phyloP scores from a whole-genome alignment of 2,329 filamentous ascomycete species.

The Venturia nashicola region DNA sequence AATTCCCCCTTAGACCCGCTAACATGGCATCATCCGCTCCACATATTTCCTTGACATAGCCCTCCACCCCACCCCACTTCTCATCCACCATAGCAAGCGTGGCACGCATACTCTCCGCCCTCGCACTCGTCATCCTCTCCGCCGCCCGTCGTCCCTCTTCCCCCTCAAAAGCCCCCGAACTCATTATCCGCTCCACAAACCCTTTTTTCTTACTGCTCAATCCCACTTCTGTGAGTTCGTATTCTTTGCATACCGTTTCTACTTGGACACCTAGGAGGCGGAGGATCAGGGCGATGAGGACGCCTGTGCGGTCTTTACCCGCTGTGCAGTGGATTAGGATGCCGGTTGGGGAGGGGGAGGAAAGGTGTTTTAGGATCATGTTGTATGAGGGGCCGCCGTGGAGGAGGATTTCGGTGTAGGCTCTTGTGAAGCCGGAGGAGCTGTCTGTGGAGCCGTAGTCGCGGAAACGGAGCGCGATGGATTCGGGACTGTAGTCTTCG shows the following conservation, averaged over 20 bases:
- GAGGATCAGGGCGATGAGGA: constrained; percentile 55
- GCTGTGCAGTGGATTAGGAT: constrained; percentile 54
- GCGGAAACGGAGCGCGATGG: constrained; percentile 46
- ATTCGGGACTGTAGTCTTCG: constrained; percentile 49
- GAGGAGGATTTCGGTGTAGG: constrained; percentile 50
- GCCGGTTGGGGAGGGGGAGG: constrained; percentile 25
- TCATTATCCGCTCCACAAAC: constrained; percentile 40
- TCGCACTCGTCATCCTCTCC: constrained; percentile 24
- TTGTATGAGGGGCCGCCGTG: constrained; percentile 41
- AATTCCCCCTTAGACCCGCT: constrained; percentile 37
- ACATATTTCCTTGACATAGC: constrained; percentile 48
- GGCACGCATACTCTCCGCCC: constrained; percentile 38
- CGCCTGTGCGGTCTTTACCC: constrained; percentile 66
- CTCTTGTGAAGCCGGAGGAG: constrained; percentile 44
- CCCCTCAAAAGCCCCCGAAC: constrained; percentile 15
- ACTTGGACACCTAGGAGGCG: constrained; percentile 49
- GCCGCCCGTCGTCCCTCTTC: constrained; percentile 17
- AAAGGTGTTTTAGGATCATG: constrained; percentile 49
- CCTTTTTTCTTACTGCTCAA: constrained; percentile 32
- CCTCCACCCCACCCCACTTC: constrained; percentile 51
- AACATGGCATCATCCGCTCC: constrained; percentile 41
- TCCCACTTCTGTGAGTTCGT: constrained; percentile 53
- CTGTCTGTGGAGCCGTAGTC: constrained; percentile 44
- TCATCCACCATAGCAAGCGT: constrained; percentile 42
- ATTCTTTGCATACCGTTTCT: constrained; percentile 52